Evolutionary conservation across 1,284 basidiomycete species (phyloP).

Genomic region (Cutaneotrichosporon mucoides): DNA sequence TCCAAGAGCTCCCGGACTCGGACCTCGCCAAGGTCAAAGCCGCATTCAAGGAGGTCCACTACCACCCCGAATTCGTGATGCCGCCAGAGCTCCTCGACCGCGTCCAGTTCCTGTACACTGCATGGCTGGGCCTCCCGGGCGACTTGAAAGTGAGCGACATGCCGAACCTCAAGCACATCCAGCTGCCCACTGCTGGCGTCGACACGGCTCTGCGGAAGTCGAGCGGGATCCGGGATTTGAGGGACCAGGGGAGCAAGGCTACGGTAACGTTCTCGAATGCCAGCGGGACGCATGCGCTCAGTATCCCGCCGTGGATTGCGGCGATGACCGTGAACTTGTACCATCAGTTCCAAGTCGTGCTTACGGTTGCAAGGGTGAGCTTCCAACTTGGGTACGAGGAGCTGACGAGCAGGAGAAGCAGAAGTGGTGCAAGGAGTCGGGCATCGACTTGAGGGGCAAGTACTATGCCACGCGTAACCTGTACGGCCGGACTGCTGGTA

Average conservation of each 20-base stretch:
- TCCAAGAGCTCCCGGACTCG: conserved; percentile 18
- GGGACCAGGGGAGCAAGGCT: neutral
- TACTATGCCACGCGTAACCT: conserved; percentile 31
- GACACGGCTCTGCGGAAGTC: conserved; percentile 24
- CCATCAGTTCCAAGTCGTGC: conserved; percentile 37
- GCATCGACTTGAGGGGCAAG: conserved; percentile 25
- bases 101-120: conserved; percentile 14
- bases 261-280: conserved; percentile 35
- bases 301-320: conserved; percentile 43
- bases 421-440: conserved; percentile 29
- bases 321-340: conserved; percentile 33
- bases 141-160: conserved; percentile 20
- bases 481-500: conserved; percentile 37
- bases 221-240: conserved; percentile 16
- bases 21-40: conserved; percentile 27
- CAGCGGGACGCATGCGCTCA: conserved; percentile 42
- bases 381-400: neutral
- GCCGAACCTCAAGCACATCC: conserved; percentile 33
- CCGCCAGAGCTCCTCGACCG: neutral
- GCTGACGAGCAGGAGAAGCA: conserved; percentile 22
- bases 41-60: conserved; percentile 34
- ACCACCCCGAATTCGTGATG: conserved; percentile 21
- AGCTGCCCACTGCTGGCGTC: conserved; percentile 36
- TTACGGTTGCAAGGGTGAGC: conserved; percentile 32
- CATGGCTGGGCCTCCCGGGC: conserved; percentile 8